phyloP scores from a whole-genome alignment of 768 basidiomycete species.

The Tremella mesenterica region DNA sequence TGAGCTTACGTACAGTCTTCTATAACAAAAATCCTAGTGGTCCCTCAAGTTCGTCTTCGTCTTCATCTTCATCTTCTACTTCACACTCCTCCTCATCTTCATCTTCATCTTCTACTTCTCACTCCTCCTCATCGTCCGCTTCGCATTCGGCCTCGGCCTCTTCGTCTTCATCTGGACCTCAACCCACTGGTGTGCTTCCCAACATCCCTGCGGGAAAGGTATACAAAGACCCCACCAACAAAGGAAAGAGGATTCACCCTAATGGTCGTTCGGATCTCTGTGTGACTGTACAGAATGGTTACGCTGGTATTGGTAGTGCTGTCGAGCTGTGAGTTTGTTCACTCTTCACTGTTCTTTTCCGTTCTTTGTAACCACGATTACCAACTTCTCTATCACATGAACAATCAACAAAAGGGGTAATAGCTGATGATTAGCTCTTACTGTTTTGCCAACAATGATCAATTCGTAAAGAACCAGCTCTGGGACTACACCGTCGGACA shows the following conservation, averaged over 20 bases:
- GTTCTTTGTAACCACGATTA: neutral
- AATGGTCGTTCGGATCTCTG: conserved; percentile 15
- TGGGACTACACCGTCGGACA: neutral
- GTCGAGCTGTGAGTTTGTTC: conserved; percentile 15
- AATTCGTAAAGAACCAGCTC: neutral
- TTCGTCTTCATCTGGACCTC: conserved; percentile 1
- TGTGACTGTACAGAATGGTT: conserved; percentile 10
- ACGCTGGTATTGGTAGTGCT: conserved; percentile 8
- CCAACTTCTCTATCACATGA: neutral
- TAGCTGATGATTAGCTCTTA: neutral
- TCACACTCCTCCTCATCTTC: conserved; percentile 3
- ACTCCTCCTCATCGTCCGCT: neutral
- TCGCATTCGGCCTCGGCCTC: neutral
- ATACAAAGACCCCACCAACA: neutral
- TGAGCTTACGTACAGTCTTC: neutral
- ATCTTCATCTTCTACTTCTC: neutral
- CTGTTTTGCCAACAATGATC: conserved; percentile 2
- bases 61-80: neutral
- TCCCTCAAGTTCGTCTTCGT: neutral
- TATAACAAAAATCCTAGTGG: neutral
- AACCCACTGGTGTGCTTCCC: neutral
- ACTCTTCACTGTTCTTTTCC: too few relatives aligned
- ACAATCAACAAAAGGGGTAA: neutral
- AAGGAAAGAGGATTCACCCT: conserved; percentile 9
- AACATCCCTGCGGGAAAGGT: neutral